Percentiles rank a stretch among this genome's conserved stretches.
These are phyloP conservation scores for Saccharomyces hybrid DNA, from an alignment of 1,139 yeast genomes.

Conservation along the genomic window DNA sequence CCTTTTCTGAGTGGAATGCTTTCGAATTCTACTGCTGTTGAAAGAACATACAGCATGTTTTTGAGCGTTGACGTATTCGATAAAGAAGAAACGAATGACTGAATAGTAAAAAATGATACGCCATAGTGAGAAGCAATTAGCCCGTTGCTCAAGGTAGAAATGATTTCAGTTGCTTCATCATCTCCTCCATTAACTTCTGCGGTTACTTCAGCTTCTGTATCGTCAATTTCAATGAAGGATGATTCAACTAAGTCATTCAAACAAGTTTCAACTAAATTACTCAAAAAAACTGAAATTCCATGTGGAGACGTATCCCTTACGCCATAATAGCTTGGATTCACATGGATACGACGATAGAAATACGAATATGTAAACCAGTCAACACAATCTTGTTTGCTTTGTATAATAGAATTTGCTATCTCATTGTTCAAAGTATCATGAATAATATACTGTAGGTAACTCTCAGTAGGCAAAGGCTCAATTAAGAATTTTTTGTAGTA, in stretches of 20 bases:
- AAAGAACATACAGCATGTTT: constrained; percentile 56
- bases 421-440: constrained; percentile 69
- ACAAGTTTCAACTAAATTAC: constrained; percentile 75
- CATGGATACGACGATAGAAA: constrained; percentile 69
- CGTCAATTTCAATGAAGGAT: constrained; percentile 52
- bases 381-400: constrained; percentile 72
- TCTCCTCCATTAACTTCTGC: constrained; percentile 33
- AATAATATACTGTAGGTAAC: constrained; percentile 50
- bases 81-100: constrained; percentile 43
- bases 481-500: constrained; percentile 66
- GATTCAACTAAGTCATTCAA: constrained; percentile 56
- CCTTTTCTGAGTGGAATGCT: constrained; percentile 50
- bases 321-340: constrained; percentile 87
- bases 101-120: constrained; percentile 59
- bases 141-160: constrained; percentile 60
- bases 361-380: constrained; percentile 86
- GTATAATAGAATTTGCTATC: constrained; percentile 57
- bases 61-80: constrained; percentile 50
- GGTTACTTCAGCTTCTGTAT: constrained; percentile 18
- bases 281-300: constrained; percentile 72
- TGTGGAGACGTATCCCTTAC: constrained; percentile 53
- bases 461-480: constrained; percentile 80
- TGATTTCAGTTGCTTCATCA: constrained; percentile 38
- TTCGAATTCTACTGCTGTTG: constrained; percentile 62
- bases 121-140: constrained; percentile 70